Evolutionary conservation across 2,329 filamentous ascomycete species (phyloP).

Genomic region (Gliomastix tumulicola): DNA sequence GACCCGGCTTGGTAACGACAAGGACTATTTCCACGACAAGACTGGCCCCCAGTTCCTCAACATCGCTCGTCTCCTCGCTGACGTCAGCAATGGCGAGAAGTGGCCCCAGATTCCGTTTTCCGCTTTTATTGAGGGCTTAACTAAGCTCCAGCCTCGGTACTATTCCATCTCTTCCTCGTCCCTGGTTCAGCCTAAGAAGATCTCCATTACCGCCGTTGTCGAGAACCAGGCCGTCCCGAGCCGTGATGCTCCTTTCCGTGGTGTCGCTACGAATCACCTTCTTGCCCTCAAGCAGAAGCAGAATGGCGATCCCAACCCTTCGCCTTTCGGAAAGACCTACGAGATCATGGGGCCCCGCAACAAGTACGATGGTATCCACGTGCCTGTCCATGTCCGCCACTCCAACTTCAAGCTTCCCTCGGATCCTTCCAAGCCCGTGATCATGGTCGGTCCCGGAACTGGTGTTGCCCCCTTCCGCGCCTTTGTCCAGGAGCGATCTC

Average conservation of each 20-base stretch:
- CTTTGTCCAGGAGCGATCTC: slow-evolving; percentile 89
- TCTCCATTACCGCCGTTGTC: slow-evolving; percentile 91
- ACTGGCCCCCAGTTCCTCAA: slow-evolving; percentile 78
- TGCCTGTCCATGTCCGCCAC: slow-evolving; percentile 92
- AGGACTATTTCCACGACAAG: slow-evolving; percentile 89
- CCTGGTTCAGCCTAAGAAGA: slow-evolving; percentile 85
- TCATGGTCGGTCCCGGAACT: slow-evolving; percentile 94
- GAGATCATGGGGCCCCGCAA: slow-evolving; percentile 83
- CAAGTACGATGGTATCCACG: slow-evolving; percentile 93
- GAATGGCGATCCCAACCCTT: slow-evolving; percentile 75
- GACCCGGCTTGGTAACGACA: slow-evolving; percentile 81
- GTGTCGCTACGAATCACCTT: slow-evolving; percentile 95
- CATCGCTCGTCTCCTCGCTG: slow-evolving; percentile 76
- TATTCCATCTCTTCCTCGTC: slow-evolving; percentile 99
- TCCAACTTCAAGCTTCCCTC: slow-evolving; percentile 99
- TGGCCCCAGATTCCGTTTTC: slow-evolving; percentile 91
- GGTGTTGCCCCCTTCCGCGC: slow-evolving; percentile 94
- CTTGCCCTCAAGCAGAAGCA: slow-evolving; percentile 95
- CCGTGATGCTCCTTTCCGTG: slow-evolving; percentile 74
- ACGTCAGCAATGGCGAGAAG: slow-evolving; percentile 62
- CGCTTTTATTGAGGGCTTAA: slow-evolving; percentile 84
- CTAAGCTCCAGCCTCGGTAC: slow-evolving; percentile 94
- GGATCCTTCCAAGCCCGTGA: slow-evolving; percentile 86
- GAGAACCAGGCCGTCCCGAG: slow-evolving; percentile 75
- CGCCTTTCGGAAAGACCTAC: slow-evolving; percentile 80